phyloP scores from a whole-genome alignment of 2,329 filamentous ascomycete species.

The Diplodia mutila region DNA sequence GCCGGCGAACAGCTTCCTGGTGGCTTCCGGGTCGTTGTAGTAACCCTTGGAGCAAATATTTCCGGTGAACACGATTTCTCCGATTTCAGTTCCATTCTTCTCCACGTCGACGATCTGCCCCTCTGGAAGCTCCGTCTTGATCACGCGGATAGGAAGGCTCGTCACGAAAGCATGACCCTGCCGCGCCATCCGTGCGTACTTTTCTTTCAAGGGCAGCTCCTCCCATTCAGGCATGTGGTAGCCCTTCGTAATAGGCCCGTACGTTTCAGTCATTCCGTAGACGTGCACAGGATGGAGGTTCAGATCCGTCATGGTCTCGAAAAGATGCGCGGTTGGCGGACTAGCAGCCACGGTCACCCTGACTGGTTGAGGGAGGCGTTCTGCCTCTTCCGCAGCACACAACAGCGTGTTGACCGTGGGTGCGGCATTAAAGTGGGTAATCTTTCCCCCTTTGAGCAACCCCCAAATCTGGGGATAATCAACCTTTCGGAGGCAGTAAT shows the following conservation, averaged over 20 bases:
- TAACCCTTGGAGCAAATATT: constrained; percentile 94
- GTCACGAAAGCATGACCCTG: constrained; percentile 93
- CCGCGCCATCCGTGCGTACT: constrained; percentile 86
- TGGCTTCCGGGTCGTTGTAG: constrained; percentile 86
- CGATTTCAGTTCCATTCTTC: constrained; percentile 74
- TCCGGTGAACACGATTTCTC: constrained; percentile 82
- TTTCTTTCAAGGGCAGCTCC: constrained; percentile 70
- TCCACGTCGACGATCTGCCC: constrained; percentile 64
- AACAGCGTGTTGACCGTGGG: constrained; percentile 95
- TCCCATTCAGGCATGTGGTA: constrained; percentile 89
- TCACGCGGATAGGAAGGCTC: constrained; percentile 76
- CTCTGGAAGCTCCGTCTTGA: constrained; percentile 69
- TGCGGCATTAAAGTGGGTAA: constrained; percentile 95
- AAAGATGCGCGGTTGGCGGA: constrained; percentile 85
- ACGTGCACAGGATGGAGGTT: constrained; percentile 93
- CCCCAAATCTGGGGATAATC: constrained; percentile 94
- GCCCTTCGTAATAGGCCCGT: constrained; percentile 93
- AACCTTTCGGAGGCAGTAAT: constrained; percentile 92
- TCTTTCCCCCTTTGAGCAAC: constrained; percentile 78
- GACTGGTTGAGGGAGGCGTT: constrained; percentile 69
- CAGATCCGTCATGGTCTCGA: constrained; percentile 85
- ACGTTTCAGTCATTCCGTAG: constrained; percentile 87
- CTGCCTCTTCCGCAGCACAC: constrained; percentile 77
- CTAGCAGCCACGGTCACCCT: constrained; percentile 90
- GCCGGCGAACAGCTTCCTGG: constrained; percentile 82